Conservation (phyloP, 805 yeast genomes). For the Lipomyces lipofer region DNA sequence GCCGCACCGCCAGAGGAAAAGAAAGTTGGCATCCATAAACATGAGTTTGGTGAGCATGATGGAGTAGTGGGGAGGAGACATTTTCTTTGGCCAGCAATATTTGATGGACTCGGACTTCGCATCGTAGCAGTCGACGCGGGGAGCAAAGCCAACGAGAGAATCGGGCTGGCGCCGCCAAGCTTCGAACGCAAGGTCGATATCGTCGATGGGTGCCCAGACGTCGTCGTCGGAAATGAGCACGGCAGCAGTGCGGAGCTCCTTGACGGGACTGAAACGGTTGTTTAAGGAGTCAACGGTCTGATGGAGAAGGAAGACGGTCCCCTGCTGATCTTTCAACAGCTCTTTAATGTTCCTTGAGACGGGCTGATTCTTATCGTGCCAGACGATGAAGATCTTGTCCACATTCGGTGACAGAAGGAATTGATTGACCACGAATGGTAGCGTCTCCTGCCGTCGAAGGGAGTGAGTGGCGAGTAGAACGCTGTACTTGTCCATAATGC, state of each 20-base stretch:
- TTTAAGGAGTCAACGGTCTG: constrained; percentile 29
- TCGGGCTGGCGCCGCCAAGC: constrained; percentile 30
- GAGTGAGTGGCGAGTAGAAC: constrained; percentile 29
- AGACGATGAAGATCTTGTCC: constrained; percentile 27
- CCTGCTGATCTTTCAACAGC: constrained; percentile 15
- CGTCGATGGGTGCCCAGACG: constrained; percentile 30
- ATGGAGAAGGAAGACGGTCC: constrained; percentile 18
- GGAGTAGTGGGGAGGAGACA: constrained; percentile 26
- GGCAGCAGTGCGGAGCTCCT: constrained; percentile 23
- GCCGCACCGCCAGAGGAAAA: constrained; percentile 31
- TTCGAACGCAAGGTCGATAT: constrained; percentile 28
- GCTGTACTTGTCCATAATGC: constrained; percentile 23
- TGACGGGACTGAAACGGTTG: constrained; percentile 29
- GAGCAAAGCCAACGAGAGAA: constrained; percentile 30
- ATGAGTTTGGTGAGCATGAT: constrained; percentile 30
- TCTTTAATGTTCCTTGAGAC: constrained; percentile 21
- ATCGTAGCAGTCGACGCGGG: constrained; percentile 28
- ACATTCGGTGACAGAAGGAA: constrained; percentile 22
- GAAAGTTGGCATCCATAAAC: constrained; percentile 31
- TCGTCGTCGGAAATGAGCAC: constrained; percentile 31
- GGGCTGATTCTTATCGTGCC: constrained; percentile 27
- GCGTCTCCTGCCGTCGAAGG: constrained; percentile 27
- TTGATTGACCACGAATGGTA: constrained; percentile 28
- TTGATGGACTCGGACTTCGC: constrained; percentile 13
- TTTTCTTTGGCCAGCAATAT: constrained; percentile 27